Percentiles rank a stretch among this genome's conserved stretches.
Conservation (phyloP, 2,329 filamentous ascomycete species). For the Fusarium torulosum region DNA sequence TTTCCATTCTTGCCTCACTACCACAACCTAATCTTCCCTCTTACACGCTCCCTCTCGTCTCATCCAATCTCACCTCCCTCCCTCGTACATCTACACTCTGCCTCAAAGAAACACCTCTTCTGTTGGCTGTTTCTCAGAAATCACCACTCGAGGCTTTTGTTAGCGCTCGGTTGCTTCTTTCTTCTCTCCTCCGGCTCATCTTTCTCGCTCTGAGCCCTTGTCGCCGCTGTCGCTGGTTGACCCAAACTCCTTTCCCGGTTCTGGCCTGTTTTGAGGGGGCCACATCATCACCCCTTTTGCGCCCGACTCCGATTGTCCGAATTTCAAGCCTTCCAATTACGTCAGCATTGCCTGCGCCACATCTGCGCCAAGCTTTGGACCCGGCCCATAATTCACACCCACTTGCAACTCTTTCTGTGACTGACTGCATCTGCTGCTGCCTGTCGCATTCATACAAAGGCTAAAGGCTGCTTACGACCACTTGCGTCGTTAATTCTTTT, state of each 20-base stretch:
- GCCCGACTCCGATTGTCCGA: conserved; percentile 48
- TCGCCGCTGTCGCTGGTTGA: conserved; percentile 42
- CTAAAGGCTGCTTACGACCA: conserved; percentile 32
- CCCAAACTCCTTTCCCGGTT: conserved; percentile 44
- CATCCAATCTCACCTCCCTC: conserved; percentile 41
- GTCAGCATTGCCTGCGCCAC: conserved; percentile 50
- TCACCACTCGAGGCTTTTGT: conserved; percentile 58
- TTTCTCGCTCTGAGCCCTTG: conserved; percentile 40
- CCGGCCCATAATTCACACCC: conserved; percentile 24
- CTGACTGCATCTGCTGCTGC: conserved; percentile 27
- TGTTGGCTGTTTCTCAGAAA: conserved; percentile 39
- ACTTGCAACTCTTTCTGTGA: conserved; percentile 6
- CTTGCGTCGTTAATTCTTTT: conserved; percentile 37
- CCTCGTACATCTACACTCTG: conserved; percentile 44
- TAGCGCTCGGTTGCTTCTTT: conserved; percentile 60
- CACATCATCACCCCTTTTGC: conserved; percentile 52
- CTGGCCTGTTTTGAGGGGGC: conserved; percentile 49
- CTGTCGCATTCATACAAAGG: conserved; percentile 39
- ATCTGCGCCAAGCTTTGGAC: conserved; percentile 24
- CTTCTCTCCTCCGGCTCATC: conserved; percentile 39
- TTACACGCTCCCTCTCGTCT: conserved; percentile 47
- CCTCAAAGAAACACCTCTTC: conserved; percentile 38
- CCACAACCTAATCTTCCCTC: conserved; percentile 45
- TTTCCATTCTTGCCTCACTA: conserved; percentile 46
- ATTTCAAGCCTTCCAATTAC: conserved; percentile 48